These are phyloP conservation scores for Strombidium stylifer DNA, from an alignment of 73 alveolate species.

Conservation along the genomic window DNA sequence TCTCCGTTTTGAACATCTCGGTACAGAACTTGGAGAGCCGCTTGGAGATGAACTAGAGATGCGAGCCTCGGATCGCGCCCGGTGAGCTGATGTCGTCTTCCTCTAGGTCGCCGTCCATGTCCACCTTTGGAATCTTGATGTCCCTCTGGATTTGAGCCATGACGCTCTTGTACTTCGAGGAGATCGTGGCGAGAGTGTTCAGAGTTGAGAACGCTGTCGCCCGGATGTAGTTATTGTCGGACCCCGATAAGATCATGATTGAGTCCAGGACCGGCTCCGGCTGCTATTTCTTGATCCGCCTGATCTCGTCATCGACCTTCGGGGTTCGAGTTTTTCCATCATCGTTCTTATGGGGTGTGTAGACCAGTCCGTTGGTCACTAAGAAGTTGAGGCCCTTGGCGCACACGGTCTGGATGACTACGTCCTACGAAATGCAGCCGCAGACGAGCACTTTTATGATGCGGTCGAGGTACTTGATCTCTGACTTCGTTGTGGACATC, in stretches of 20 bases:
- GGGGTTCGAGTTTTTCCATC: neutral
- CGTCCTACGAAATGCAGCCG: constrained; percentile 46
- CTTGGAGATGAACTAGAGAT: constrained; percentile 14
- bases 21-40: constrained; percentile 30
- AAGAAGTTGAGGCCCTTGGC: constrained; percentile 57
- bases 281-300: too few species aligned
- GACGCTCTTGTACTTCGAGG: constrained; percentile 31
- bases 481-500: constrained; percentile 29
- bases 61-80: too few species aligned
- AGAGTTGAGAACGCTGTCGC: constrained; percentile 64
- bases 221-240: constrained; percentile 37
- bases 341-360: constrained; percentile 8
- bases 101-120: too few species aligned
- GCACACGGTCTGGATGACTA: constrained; percentile 50
- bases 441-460: constrained; percentile 48
- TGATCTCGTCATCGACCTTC: too few species aligned
- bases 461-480: constrained; percentile 35
- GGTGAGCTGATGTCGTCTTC: too few species aligned
- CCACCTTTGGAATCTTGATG: constrained; percentile 36
- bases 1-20: constrained; percentile 32
- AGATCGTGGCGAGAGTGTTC: constrained; percentile 54
- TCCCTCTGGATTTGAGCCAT: constrained; percentile 41
- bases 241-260: constrained; percentile 50
- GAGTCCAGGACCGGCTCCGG: constrained; percentile 49
- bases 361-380: constrained; percentile 57